A percentile compares a stretch with the other conserved stretches of the same genome.
Evolutionary conservation across 1,284 basidiomycete species (phyloP).

Genomic region (Pterulicium gracile): DNA sequence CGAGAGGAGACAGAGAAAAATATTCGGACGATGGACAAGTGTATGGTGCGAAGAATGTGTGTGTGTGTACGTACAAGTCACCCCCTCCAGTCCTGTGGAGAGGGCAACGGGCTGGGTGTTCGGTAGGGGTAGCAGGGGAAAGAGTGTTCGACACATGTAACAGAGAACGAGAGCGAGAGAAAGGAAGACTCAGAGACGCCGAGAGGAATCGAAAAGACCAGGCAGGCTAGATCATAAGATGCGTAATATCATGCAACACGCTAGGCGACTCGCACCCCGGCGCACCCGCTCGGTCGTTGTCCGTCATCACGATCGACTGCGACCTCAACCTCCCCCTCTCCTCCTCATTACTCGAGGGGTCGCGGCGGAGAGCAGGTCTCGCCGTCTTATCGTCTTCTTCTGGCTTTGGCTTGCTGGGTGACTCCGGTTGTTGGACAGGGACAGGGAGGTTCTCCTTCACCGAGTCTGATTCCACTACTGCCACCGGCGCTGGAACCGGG

Average conservation of each 20-base stretch:
- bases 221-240: conserved; percentile 2
- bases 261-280: neutral
- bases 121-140: no score
- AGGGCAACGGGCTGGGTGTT: no score
- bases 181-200: no score
- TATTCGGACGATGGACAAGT: no score
- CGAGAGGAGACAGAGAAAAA: no score
- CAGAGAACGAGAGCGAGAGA: no score
- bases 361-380: neutral
- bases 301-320: neutral
- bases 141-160: no score
- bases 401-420: neutral
- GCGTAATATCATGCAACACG: neutral
- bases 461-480: neutral
- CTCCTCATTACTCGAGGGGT: neutral
- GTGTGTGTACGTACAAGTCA: no score
- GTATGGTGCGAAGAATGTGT: no score
- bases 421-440: no score
- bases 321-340: neutral
- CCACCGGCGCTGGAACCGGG: neutral
- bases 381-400: neutral
- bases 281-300: neutral
- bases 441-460: neutral
- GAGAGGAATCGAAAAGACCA: no score
- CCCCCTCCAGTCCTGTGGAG: no score